Conservation (phyloP, 352 stramenopile genomes). For the Globisporangium spiculum region DNA sequence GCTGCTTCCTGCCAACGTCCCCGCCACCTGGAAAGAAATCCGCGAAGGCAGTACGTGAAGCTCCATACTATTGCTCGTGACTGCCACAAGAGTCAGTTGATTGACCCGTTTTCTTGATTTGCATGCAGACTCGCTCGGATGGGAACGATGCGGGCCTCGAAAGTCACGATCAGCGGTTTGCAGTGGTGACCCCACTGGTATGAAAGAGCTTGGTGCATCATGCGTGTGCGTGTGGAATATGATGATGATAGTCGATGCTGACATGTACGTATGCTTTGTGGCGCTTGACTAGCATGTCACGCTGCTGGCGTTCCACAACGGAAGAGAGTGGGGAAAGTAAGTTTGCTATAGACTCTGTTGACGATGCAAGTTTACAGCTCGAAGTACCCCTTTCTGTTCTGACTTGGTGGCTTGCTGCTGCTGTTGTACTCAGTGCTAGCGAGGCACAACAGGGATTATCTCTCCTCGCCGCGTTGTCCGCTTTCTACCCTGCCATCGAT, state of each 20-base stretch:
- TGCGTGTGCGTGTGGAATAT: background rate
- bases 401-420: conserved; percentile 1
- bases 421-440: conserved; percentile 34
- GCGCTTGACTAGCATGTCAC: conserved; percentile 48
- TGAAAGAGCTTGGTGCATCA: conserved; percentile 3
- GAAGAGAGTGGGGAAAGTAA: conserved; percentile 62
- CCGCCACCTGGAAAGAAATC: conserved; percentile 41
- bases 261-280: background rate
- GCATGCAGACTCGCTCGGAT: conserved; percentile 49
- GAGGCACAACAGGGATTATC: conserved; percentile 78
- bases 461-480: conserved; percentile 67
- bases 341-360: background rate
- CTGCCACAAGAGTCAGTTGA: background rate
- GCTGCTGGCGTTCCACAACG: conserved; percentile 72
- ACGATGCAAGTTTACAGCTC: no score
- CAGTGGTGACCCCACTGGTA: conserved; percentile 67
- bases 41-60: conserved; percentile 52
- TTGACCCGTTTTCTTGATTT: background rate
- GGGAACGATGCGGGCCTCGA: conserved; percentile 48
- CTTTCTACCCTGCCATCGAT: conserved; percentile 73
- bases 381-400: background rate
- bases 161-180: conserved; percentile 73
- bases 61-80: conserved; percentile 1
- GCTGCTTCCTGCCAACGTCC: conserved; percentile 56
- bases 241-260: background rate